Conservation (phyloP, 2,329 filamentous ascomycete species). For the Nothopassalora personata region DNA sequence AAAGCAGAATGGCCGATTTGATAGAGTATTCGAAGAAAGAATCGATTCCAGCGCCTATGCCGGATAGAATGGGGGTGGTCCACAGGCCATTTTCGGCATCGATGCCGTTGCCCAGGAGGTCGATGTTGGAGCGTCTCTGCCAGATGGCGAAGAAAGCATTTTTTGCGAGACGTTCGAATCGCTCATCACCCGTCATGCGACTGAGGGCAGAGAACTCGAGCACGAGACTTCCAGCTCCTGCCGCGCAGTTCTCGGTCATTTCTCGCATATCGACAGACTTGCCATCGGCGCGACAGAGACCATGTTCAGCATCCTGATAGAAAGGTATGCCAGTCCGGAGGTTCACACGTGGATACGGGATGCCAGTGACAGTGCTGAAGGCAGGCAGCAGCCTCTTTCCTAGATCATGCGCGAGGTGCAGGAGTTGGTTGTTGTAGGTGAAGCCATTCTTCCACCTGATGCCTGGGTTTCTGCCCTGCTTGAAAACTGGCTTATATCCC, state of each 20-base stretch:
- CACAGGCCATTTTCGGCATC: slow-evolving; percentile 87
- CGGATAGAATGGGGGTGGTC: slow-evolving; percentile 75
- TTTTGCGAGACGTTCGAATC: slow-evolving; percentile 88
- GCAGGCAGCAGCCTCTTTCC: slow-evolving; percentile 80
- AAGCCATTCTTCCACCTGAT: slow-evolving; percentile 54
- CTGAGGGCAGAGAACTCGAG: slow-evolving; percentile 90
- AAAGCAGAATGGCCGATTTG: slow-evolving; percentile 87
- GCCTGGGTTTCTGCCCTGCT: slow-evolving; percentile 32
- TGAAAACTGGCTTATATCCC: slow-evolving; percentile 58
- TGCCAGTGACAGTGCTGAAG: slow-evolving; percentile 83
- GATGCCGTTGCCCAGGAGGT: slow-evolving; percentile 83
- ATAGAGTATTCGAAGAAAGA: slow-evolving; percentile 98
- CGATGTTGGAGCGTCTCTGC: slow-evolving; percentile 76
- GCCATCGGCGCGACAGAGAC: slow-evolving; percentile 40
- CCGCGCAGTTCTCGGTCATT: slow-evolving; percentile 93
- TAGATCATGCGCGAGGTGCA: slow-evolving; percentile 83
- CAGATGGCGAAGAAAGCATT: slow-evolving; percentile 97
- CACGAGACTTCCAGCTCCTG: slow-evolving; percentile 90
- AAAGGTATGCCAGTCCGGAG: slow-evolving; percentile 86
- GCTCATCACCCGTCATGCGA: slow-evolving; percentile 73
- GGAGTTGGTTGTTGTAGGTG: slow-evolving; percentile 79
- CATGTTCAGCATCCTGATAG: slow-evolving; percentile 56
- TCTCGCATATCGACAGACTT: slow-evolving; percentile 51
- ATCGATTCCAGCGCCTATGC: slow-evolving; percentile 92
- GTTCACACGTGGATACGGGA: slow-evolving; percentile 93